Evolutionary conservation across 1,139 yeast genomes (phyloP).

Genomic region (Meyerozyma athensensis): DNA sequence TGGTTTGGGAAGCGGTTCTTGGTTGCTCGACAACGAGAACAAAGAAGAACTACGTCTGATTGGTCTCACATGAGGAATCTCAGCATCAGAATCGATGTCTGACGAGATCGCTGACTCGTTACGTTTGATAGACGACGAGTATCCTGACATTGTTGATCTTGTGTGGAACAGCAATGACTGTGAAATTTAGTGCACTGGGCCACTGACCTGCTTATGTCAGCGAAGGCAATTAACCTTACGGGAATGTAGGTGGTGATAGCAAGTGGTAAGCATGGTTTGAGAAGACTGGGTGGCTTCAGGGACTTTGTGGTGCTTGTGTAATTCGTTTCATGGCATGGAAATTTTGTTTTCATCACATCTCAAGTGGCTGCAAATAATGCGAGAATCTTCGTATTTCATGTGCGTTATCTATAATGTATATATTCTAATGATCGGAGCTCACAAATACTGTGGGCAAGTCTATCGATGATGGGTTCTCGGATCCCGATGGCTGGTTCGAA

Average conservation of each 20-base stretch:
- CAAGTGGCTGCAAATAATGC: no score
- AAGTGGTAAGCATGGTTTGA: no score
- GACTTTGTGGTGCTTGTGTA: no score
- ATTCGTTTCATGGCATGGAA: no score
- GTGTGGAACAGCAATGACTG: constrained; percentile 1
- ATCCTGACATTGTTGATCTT: constrained; percentile 1
- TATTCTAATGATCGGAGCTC: constrained; percentile 13
- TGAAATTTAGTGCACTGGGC: neutral
- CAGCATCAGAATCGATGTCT: constrained; percentile 29
- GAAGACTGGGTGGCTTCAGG: no score
- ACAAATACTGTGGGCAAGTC: constrained; percentile 13
- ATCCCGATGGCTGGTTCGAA: constrained; percentile 5
- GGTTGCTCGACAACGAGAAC: constrained; percentile 32
- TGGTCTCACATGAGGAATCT: constrained; percentile 19
- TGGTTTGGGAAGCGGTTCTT: constrained; percentile 48
- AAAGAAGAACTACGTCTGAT: constrained; percentile 42
- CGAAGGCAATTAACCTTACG: neutral
- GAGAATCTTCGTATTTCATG: no score
- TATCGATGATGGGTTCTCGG: neutral
- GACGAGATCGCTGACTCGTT: constrained; percentile 37
- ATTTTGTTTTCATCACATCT: no score
- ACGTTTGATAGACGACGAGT: neutral
- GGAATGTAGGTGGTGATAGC: no score
- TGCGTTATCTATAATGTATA: neutral
- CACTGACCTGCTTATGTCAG: constrained; percentile 1